phyloP scores from a whole-genome alignment of 345 rosid genomes.

The Combretum micranthum region DNA sequence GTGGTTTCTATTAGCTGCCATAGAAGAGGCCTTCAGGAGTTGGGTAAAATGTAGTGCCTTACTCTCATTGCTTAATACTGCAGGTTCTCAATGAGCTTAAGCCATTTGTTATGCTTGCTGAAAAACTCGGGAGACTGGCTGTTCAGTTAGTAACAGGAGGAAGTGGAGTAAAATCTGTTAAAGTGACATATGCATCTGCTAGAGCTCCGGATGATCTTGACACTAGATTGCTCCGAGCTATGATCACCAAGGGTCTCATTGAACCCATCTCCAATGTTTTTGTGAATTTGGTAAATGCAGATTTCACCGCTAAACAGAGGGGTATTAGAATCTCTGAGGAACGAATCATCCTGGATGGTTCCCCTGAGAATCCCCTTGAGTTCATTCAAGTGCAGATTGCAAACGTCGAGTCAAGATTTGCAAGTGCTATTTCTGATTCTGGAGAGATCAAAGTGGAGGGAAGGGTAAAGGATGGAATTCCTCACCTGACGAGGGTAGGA shows the following conservation, averaged over 20 bases:
- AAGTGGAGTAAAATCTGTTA: slow-evolving; percentile 72
- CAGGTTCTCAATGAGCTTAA: slow-evolving; percentile 83
- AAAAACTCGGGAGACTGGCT: slow-evolving; percentile 71
- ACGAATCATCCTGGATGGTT: slow-evolving; percentile 47
- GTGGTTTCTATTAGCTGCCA: too few relatives aligned
- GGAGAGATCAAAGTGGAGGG: slow-evolving; percentile 77
- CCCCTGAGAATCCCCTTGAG: slow-evolving; percentile 67
- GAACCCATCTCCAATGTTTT: slow-evolving; percentile 72
- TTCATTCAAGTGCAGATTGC: slow-evolving; percentile 65
- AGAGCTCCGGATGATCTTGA: slow-evolving; percentile 79
- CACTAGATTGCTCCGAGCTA: slow-evolving; percentile 80
- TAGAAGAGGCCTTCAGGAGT: neutral
- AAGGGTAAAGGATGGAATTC: slow-evolving; percentile 65
- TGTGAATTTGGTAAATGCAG: slow-evolving; percentile 76
- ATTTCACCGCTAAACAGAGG: slow-evolving; percentile 74
- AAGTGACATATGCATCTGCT: slow-evolving; percentile 68
- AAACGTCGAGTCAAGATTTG: slow-evolving; percentile 69
- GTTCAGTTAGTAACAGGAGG: slow-evolving; percentile 85
- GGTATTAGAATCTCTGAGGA: slow-evolving; percentile 71
- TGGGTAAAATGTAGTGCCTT: slow-evolving; percentile 1
- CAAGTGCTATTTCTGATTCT: slow-evolving; percentile 64
- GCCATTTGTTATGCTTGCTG: slow-evolving; percentile 68
- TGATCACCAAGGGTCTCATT: slow-evolving; percentile 70
- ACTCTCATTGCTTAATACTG: neutral
- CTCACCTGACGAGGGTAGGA: slow-evolving; percentile 74